Percentiles rank a stretch among this genome's conserved stretches.
These are phyloP conservation scores for Aspergillus viridinutans DNA, from an alignment of 2,329 filamentous ascomycete species.

Conservation along the genomic window DNA sequence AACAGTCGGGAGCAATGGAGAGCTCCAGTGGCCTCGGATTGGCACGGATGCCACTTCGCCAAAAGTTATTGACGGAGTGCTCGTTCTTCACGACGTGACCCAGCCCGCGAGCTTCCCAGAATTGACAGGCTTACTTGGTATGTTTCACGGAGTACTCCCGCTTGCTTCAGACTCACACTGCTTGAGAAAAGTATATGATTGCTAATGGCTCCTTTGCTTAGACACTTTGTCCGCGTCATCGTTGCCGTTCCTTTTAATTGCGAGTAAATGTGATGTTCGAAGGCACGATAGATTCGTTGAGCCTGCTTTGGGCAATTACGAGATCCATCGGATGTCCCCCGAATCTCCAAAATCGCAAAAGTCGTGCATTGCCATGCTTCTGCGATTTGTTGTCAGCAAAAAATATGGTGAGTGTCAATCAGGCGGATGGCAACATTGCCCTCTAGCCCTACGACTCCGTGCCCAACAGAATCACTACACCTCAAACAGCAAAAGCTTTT, in stretches of 20 bases:
- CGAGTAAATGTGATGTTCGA: conserved; percentile 83
- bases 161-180: not conserved
- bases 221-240: conserved; percentile 68
- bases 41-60: conserved; percentile 66
- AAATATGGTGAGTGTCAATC: conserved; percentile 59
- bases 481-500: not conserved
- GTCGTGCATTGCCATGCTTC: conserved; percentile 69
- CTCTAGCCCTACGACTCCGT: conserved; percentile 1
- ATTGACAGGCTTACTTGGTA: conserved; percentile 73
- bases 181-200: not conserved
- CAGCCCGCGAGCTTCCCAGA: conserved; percentile 69
- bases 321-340: conserved; percentile 68
- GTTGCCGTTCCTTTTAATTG: conserved; percentile 75
- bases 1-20: conserved; percentile 45
- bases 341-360: conserved; percentile 68
- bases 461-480: not conserved
- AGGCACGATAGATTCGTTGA: conserved; percentile 68
- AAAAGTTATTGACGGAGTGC: conserved; percentile 67
- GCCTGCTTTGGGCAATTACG: conserved; percentile 65
- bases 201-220: conserved; percentile 35
- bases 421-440: not conserved
- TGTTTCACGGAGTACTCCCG: conserved; percentile 37
- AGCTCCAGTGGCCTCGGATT: conserved; percentile 48
- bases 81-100: conserved; percentile 85
- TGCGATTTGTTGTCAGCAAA: conserved; percentile 65